Conservation (phyloP, 2,329 filamentous ascomycete species). For the Apiospora aurea region DNA sequence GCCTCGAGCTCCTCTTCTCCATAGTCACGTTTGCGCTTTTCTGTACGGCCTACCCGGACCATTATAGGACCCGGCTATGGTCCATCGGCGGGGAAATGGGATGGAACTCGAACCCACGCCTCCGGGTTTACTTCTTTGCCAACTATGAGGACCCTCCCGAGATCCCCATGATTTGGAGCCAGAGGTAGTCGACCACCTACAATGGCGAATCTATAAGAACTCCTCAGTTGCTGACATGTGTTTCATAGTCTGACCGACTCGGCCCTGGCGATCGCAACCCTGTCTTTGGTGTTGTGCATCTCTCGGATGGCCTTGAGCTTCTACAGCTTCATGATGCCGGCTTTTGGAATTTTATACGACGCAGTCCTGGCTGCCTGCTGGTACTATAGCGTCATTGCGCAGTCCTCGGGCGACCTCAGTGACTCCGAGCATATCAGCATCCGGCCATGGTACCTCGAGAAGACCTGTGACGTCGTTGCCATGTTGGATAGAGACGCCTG, state of each 20-base stretch:
- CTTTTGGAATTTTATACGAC: constrained; percentile 28
- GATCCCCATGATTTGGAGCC: constrained; percentile 32
- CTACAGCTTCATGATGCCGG: constrained; percentile 22
- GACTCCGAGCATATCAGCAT: constrained; percentile 29
- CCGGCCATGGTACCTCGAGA: constrained; percentile 32
- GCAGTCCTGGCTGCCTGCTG: constrained; percentile 29
- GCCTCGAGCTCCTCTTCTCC: constrained; percentile 19
- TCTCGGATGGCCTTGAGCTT: constrained; percentile 25
- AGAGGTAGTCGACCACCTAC: constrained; percentile 1
- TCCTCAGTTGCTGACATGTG: background rate
- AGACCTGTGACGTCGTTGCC: constrained; percentile 26
- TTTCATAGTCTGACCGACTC: constrained; percentile 30
- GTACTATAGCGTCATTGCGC: constrained; percentile 30
- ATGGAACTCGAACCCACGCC: constrained; percentile 35
- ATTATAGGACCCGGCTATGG: constrained; percentile 30
- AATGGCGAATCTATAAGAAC: background rate
- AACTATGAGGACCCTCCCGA: constrained; percentile 32
- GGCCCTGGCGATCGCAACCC: constrained; percentile 29
- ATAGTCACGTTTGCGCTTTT: constrained; percentile 5
- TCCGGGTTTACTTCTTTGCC: constrained; percentile 35
- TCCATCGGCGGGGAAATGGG: constrained; percentile 31
- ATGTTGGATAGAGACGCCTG: constrained; percentile 25
- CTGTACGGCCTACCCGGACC: constrained; percentile 31
- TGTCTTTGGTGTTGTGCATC: constrained; percentile 26
- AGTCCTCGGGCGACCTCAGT: constrained; percentile 31